phyloP scores from a whole-genome alignment of 192 early-diverging fungal genomes.

The Rhizophagus clarus region DNA sequence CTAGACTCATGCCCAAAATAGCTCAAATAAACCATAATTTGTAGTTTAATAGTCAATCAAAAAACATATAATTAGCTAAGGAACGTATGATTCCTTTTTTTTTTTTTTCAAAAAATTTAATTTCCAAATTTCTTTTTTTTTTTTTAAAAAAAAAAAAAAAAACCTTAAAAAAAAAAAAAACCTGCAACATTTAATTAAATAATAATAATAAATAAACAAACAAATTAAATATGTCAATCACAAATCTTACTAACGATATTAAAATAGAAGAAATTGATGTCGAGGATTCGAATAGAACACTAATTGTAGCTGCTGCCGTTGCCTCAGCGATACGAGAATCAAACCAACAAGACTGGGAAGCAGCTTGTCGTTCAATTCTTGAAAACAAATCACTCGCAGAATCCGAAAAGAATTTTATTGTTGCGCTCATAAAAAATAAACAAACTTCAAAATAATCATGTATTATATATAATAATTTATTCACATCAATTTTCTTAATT shows the following conservation, averaged over 20 bases:
- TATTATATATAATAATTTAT: too few relatives aligned
- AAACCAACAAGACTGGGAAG: not conserved
- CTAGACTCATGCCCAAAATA: too few relatives aligned
- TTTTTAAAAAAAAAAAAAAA: too few relatives aligned
- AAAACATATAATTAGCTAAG: too few relatives aligned
- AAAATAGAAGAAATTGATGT: not conserved
- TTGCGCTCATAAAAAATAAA: not conserved
- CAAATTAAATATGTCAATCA: not conserved
- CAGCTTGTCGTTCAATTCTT: not conserved
- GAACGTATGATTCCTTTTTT: too few relatives aligned
- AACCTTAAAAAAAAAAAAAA: too few relatives aligned
- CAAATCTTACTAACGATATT: not conserved
- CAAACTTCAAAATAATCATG: not conserved
- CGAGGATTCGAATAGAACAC: not conserved
- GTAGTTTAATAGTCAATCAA: too few relatives aligned
- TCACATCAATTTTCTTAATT: too few relatives aligned
- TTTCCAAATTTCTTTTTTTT: too few relatives aligned
- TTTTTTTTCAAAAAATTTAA: too few relatives aligned
- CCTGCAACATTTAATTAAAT: not conserved
- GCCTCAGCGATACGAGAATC: not conserved
- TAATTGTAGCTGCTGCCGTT: not conserved
- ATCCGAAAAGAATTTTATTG: not conserved
- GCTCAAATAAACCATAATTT: too few relatives aligned
- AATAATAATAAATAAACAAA: not conserved
- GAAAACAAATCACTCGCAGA: not conserved